Evolutionary conservation across 1,284 basidiomycete species (phyloP).

Genomic region (Trichosporon ovoides): DNA sequence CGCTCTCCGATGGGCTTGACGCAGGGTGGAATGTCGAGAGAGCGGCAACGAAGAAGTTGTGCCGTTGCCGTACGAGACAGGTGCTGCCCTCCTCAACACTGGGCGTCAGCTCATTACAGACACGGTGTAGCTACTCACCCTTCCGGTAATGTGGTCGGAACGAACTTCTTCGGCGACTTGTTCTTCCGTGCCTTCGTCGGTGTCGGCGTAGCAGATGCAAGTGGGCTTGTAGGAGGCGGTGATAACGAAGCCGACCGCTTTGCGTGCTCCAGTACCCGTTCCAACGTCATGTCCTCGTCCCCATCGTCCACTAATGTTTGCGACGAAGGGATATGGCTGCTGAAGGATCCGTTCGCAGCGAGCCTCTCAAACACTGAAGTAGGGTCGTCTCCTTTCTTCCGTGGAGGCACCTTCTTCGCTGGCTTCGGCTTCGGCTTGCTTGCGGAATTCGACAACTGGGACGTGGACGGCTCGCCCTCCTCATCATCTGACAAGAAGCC

Average conservation of each 20-base stretch:
- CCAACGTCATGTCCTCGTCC: not conserved
- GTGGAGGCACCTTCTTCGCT: not conserved
- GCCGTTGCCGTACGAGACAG: conserved; percentile 2
- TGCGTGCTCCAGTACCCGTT: not conserved
- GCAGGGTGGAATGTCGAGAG: conserved; percentile 19
- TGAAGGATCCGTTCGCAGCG: not conserved
- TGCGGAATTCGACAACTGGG: not conserved
- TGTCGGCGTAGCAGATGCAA: not conserved
- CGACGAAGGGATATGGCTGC: not conserved
- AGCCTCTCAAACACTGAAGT: not conserved
- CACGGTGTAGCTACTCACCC: not conserved
- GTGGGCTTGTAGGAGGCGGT: not conserved
- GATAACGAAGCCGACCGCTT: not conserved
- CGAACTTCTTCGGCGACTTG: not conserved
- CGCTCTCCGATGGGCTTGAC: conserved; percentile 11
- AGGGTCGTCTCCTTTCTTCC: not conserved
- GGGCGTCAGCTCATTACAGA: not conserved
- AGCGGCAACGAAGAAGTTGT: conserved; percentile 8
- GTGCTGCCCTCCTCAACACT: conserved; percentile 7
- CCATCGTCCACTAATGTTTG: not conserved
- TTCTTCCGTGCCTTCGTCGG: not conserved
- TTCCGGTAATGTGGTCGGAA: not conserved
- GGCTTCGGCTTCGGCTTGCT: not conserved
- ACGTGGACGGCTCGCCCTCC: not conserved
- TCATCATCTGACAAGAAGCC: not conserved